These are phyloP conservation scores for Yamadazyma trypodendri DNA, from an alignment of 1,139 yeast genomes.

Conservation along the genomic window DNA sequence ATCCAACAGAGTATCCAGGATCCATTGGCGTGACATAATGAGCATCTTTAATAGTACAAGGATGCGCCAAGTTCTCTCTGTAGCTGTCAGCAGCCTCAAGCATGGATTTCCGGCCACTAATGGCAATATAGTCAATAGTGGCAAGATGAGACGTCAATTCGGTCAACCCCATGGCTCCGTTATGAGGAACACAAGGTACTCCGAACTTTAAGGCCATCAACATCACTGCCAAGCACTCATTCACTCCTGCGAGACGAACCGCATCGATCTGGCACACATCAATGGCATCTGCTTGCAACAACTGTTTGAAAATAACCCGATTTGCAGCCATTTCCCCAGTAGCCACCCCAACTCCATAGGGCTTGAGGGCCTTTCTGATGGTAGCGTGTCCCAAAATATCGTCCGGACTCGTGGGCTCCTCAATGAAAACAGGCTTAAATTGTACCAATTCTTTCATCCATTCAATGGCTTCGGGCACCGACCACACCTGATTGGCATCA, in stretches of 20 bases:
- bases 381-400: constrained; percentile 37
- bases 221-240: constrained; percentile 36
- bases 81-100: constrained; percentile 19
- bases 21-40: constrained; percentile 33
- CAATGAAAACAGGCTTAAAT: constrained; percentile 38
- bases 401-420: constrained; percentile 42
- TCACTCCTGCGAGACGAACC: constrained; percentile 38
- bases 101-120: constrained; percentile 25
- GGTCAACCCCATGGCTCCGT: constrained; percentile 41
- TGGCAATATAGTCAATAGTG: constrained; percentile 34
- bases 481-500: constrained; percentile 36
- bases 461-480: constrained; percentile 39
- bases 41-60: constrained; percentile 31
- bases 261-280: constrained; percentile 38
- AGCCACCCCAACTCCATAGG: constrained; percentile 36
- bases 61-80: constrained; percentile 21
- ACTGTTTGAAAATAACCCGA: constrained; percentile 37
- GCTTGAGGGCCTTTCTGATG: constrained; percentile 31
- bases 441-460: constrained; percentile 33
- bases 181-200: constrained; percentile 39
- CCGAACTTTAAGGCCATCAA: constrained; percentile 34
- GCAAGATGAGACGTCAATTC: constrained; percentile 38
- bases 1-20: constrained; percentile 37
- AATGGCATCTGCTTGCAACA: constrained; percentile 32
- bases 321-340: constrained; percentile 44